phyloP scores from a whole-genome alignment of 306 rosid genomes.

The Gleditsia sinensis region DNA sequence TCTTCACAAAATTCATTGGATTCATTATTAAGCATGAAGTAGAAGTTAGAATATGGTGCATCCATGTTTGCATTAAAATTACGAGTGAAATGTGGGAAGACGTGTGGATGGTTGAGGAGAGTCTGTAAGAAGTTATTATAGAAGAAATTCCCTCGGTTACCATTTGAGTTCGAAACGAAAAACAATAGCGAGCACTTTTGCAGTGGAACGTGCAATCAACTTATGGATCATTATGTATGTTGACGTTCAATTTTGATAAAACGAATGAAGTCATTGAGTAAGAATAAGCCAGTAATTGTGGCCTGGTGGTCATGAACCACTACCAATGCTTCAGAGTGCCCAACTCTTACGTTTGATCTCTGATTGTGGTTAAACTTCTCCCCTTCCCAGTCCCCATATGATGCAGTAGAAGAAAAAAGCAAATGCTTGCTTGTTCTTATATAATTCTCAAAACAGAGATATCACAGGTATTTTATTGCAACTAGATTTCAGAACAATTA shows the following conservation, averaged over 20 bases:
- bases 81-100: not conserved
- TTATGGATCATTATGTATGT: not conserved
- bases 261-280: not conserved
- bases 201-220: not conserved
- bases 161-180: not conserved
- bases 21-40: not conserved
- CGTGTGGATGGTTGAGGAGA: not conserved
- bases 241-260: not conserved
- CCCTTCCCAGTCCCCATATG: not conserved
- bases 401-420: not conserved
- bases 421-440: not conserved
- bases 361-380: not conserved
- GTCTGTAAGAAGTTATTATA: not conserved
- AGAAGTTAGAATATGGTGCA: not conserved
- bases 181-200: not conserved
- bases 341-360: not conserved
- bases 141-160: not conserved
- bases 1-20: not conserved
- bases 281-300: not conserved
- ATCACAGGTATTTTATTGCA: not conserved
- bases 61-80: not conserved
- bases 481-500: slow-evolving; percentile 3
- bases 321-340: not conserved
- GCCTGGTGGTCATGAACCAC: slow-evolving; percentile 7
- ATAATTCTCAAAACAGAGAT: not conserved